A percentile compares a stretch with the other conserved stretches of the same genome.
phyloP scores from a whole-genome alignment of 106 monocot species.

The Ottelia alismoides region DNA sequence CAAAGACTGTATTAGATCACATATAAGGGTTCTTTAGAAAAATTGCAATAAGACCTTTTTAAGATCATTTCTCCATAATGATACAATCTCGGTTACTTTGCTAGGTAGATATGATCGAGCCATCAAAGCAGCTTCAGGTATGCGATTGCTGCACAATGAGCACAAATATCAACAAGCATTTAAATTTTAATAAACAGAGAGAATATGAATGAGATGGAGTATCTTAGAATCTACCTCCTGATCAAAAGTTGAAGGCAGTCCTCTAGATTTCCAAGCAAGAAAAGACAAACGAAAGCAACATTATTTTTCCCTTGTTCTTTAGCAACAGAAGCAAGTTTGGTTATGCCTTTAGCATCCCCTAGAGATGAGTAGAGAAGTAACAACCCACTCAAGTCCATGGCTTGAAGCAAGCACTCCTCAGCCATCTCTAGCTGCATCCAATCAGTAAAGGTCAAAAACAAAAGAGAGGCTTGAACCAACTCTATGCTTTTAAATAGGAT shows the following conservation, averaged over 20 bases:
- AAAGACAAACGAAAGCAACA: slow-evolving; percentile 93
- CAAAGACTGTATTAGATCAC: not conserved
- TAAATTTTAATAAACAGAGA: not conserved
- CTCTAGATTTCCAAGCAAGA: slow-evolving; percentile 84
- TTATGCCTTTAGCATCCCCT: slow-evolving; percentile 81
- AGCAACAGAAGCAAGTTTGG: slow-evolving; percentile 64
- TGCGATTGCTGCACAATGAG: slow-evolving; percentile 60
- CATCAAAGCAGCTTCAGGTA: slow-evolving; percentile 96
- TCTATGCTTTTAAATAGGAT: too few relatives aligned
- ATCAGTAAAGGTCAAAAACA: not conserved
- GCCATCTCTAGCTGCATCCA: slow-evolving; percentile 83
- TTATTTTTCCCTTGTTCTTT: slow-evolving; percentile 94
- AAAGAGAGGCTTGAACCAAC: too few relatives aligned
- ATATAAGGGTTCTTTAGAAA: not conserved
- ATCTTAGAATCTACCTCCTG: slow-evolving; percentile 77
- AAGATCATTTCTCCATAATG: slow-evolving; percentile 80
- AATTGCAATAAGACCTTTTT: slow-evolving; percentile 48
- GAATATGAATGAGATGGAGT: not conserved
- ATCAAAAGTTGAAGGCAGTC: slow-evolving; percentile 78
- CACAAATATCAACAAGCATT: not conserved
- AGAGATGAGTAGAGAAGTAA: slow-evolving; percentile 80
- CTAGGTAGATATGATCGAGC: slow-evolving; percentile 91
- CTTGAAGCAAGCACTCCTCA: slow-evolving; percentile 71
- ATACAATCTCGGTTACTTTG: slow-evolving; percentile 83
- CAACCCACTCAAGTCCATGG: slow-evolving; percentile 87